These are phyloP conservation scores for Yamadazyma laniorum DNA, from an alignment of 805 yeast species.

Conservation along the genomic window DNA sequence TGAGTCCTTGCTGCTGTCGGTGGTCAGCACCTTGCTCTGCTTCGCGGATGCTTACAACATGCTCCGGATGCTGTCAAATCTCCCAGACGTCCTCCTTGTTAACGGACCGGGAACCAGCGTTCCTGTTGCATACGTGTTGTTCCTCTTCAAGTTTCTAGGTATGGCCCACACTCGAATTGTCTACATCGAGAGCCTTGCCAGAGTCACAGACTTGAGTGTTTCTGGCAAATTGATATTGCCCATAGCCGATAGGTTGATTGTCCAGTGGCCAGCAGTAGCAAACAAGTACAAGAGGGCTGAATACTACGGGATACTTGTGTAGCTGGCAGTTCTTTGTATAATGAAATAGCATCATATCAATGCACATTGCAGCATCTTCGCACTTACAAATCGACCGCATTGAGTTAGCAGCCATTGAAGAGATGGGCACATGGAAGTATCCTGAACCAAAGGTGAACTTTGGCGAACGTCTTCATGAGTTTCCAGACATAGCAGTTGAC, in stretches of 20 bases:
- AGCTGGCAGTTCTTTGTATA: too few relatives aligned
- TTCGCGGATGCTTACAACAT: constrained; percentile 24
- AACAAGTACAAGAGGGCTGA: constrained; percentile 58
- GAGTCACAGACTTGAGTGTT: constrained; percentile 72
- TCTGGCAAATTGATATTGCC: constrained; percentile 74
- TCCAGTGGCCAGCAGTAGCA: constrained; percentile 80
- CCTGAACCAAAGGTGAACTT: constrained; percentile 23
- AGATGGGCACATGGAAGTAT: not conserved
- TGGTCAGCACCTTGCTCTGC: constrained; percentile 44
- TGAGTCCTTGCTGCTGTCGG: constrained; percentile 48
- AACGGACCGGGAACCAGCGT: constrained; percentile 88
- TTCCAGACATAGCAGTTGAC: constrained; percentile 46
- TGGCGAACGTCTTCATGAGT: constrained; percentile 45
- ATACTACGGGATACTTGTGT: constrained; percentile 76
- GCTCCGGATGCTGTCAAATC: constrained; percentile 25
- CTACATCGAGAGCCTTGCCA: constrained; percentile 83
- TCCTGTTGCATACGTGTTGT: constrained; percentile 60
- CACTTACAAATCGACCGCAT: constrained; percentile 10
- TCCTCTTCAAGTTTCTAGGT: constrained; percentile 49
- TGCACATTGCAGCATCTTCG: constrained; percentile 5
- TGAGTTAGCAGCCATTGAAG: not conserved
- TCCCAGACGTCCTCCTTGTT: constrained; percentile 47
- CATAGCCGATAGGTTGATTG: constrained; percentile 73
- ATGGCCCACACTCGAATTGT: constrained; percentile 54
- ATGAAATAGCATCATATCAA: too few relatives aligned